Evolutionary conservation across 2,329 filamentous ascomycete genomes (phyloP).

Genomic region (Hawksworthiomyces lignivorus): DNA sequence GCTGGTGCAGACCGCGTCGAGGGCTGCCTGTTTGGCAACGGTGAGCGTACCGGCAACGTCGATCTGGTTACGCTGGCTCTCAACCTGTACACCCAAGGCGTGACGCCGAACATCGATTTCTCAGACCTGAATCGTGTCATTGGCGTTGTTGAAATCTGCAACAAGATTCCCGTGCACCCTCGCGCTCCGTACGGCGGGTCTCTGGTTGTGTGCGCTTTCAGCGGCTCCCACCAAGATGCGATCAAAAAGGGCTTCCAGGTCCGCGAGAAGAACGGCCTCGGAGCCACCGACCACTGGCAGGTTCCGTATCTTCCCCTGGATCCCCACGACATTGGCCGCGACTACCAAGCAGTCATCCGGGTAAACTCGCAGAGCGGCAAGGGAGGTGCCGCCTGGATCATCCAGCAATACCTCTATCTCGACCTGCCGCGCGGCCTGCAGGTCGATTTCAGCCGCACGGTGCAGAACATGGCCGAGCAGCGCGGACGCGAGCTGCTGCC

Average conservation of each 20-base stretch:
- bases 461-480: constrained; percentile 73
- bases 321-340: constrained; percentile 85
- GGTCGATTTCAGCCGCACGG: constrained; percentile 80
- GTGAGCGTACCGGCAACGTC: constrained; percentile 91
- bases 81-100: constrained; percentile 91
- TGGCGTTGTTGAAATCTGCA: constrained; percentile 82
- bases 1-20: constrained; percentile 91
- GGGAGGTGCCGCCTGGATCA: constrained; percentile 90
- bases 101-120: constrained; percentile 80
- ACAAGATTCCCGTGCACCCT: constrained; percentile 88
- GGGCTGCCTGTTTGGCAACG: constrained; percentile 89
- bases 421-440: constrained; percentile 90
- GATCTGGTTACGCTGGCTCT: constrained; percentile 87
- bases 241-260: constrained; percentile 86
- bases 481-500: constrained; percentile 78
- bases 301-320: constrained; percentile 91
- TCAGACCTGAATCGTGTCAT: constrained; percentile 82
- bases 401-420: constrained; percentile 79
- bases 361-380: constrained; percentile 97
- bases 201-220: constrained; percentile 88
- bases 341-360: constrained; percentile 95
- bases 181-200: constrained; percentile 86
- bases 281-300: constrained; percentile 65
- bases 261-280: constrained; percentile 53
- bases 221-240: constrained; percentile 87